Base-by-base conservation (phyloP, 805 yeast genomes). In the Yarrowia sp. region DNA sequence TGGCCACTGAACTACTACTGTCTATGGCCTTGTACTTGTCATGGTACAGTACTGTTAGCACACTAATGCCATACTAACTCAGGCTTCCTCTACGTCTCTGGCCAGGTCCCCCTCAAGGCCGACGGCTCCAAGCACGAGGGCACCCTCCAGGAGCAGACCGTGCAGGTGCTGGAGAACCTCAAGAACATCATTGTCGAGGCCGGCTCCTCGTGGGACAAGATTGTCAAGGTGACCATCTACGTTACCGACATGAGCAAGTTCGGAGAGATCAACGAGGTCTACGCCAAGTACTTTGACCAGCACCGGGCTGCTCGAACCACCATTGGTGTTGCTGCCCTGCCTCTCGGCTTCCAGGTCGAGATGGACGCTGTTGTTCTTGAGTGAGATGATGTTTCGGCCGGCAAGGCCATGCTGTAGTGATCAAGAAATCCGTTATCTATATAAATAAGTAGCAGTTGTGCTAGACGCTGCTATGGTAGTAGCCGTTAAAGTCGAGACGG, bases 301-400 rank as follows among this genome's bases (percentile, higher is more conserved):
- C 77, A 74, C 71, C 70, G 71, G 56, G 98, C 99, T 48, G 98
- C 98, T 41, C 90, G 99, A 84, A 90, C 98, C 1, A 95, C 98
- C 82, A 96, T 95, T 71, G 98, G 98, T 49, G 98, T 92, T 68
- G 87, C 86, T 78, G 86, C 85, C 68, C 86, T 95, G 71, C 99
- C 99, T 67, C 84, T 95, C 76, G 91, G 91, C 67, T 90, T 86
- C 67, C 89, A 85, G 67, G 77, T 91, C 71, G 99, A 95, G 81
- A 84, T 95, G 79, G 99, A 93, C 81, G 92, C 89, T 68, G 80
- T 95, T 78, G 99, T 98, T 67, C 80, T 89, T 66, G 96, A 88
- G 41, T 56, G 62, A 56, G 62, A 56, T 40, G 21, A 19, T 5
- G 21, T 14, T 7, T 2, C 2, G 36, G 21, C 49, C 14, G 32